Base-by-base conservation (phyloP, 106 monocot species). In the Dendrobium huoshanense region DNA sequence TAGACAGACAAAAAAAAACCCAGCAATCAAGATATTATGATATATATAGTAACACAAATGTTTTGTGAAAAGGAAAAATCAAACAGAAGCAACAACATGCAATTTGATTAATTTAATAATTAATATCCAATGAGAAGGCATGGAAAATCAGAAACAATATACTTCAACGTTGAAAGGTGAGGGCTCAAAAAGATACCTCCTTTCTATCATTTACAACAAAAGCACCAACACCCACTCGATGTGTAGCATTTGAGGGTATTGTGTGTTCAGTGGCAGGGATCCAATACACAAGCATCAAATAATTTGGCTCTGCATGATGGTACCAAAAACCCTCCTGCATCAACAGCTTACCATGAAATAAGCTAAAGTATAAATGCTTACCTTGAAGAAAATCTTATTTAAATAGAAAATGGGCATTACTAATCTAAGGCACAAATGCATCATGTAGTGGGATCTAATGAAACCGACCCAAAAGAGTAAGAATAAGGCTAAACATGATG, bases 251-350 rank as follows among this genome's bases (percentile, higher is more conserved):
- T 64, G 85, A 75, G 65, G 96, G 96, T 84, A 97, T 79, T 24
- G 96, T 97, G 80, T 97, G 84, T 77, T 84, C 20, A 5, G 88
- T 90, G 31, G 75, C 56, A 82, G 96, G 96, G 78, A 97, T 90
- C 96, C 96, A 97, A 75, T 90, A 90, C 9, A 88, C 90, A 86
- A 97, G 92, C 96, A 97, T 97, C 82, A 97, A 84, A 19, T 97
- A 94, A 79, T 67, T 88, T 77, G 85, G 85, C 84, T 97, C 96
- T 48, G 96, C 96, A 89, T 97, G 96, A 77, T 97, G 96, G 76
- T 90, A 97, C 94, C 96, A 97, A 82, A 97, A 97, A 27, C 96
- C 96, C 77, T 94, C 92, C 96, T 97, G 84, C 56, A 86, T 37
- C 20, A 86, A 55, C 67, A 68, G 10, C 1, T 68, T 68, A 68